These are phyloP conservation scores for Begonia peltatifolia DNA, from an alignment of 306 rosid genomes.

Conservation along the genomic window DNA sequence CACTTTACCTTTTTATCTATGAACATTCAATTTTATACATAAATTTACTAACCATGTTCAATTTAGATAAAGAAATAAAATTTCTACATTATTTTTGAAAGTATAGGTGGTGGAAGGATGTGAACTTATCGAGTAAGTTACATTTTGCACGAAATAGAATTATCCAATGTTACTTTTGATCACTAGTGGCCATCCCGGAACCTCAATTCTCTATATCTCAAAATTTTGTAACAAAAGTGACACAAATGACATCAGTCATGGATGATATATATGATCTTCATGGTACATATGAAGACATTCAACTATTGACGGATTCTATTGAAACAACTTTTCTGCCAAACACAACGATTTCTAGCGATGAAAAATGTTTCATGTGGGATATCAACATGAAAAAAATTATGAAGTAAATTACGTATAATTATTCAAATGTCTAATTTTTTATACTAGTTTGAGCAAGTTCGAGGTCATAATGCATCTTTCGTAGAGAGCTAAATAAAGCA, in stretches of 20 bases:
- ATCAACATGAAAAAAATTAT: no score
- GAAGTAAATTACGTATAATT: no score
- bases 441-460: no score
- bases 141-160: constrained; percentile 27
- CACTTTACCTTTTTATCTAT: no score
- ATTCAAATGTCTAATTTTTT: no score
- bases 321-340: neutral
- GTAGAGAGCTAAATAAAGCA: no score
- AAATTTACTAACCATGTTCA: neutral
- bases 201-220: constrained; percentile 15
- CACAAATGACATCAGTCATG: constrained; percentile 5
- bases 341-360: no score
- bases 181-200: constrained; percentile 8
- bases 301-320: constrained; percentile 12
- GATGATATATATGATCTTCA: constrained; percentile 35
- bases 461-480: no score
- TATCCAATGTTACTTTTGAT: constrained; percentile 15
- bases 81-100: neutral
- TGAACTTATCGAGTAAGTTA: constrained; percentile 11
- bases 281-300: constrained; percentile 28
- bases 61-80: no score
- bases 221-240: constrained; percentile 11
- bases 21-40: neutral
- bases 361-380: no score
- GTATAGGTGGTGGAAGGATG: constrained; percentile 30